These are phyloP conservation scores for Chionographis japonica DNA, from an alignment of 106 monocot genomes.

Conservation along the genomic window DNA sequence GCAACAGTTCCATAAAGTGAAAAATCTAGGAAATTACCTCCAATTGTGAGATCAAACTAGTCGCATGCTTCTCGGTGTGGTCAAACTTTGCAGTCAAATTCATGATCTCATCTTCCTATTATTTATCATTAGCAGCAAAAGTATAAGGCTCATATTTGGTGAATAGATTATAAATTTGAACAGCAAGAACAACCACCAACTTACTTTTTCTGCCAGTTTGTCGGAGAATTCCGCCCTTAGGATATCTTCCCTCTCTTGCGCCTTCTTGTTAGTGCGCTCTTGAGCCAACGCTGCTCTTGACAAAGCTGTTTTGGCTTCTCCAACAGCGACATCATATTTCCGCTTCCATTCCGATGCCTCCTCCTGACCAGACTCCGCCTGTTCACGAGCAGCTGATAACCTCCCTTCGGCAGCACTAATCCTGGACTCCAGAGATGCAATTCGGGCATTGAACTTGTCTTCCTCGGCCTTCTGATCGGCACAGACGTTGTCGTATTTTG, in stretches of 20 bases:
- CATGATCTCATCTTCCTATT: constrained; percentile 78
- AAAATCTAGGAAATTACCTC: constrained; percentile 31
- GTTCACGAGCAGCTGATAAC: constrained; percentile 78
- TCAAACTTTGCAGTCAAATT: constrained; percentile 52
- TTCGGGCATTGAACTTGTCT: constrained; percentile 55
- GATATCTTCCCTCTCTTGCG: constrained; percentile 79
- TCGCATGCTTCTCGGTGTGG: constrained; percentile 40
- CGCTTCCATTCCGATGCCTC: constrained; percentile 92
- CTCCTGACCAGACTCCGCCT: constrained; percentile 72
- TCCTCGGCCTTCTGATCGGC: constrained; percentile 68
- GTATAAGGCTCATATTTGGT: not conserved
- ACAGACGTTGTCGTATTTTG: constrained; percentile 43
- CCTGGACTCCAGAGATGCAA: constrained; percentile 68
- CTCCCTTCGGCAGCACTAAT: constrained; percentile 65
- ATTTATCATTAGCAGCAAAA: not conserved
- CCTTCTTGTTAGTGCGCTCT: constrained; percentile 72
- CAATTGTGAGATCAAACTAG: constrained; percentile 42
- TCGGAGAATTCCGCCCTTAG: constrained; percentile 56
- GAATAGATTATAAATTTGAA: not conserved
- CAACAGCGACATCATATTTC: constrained; percentile 69
- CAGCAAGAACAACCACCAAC: not conserved
- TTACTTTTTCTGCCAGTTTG: constrained; percentile 67
- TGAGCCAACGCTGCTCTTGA: constrained; percentile 71
- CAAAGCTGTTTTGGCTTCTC: constrained; percentile 72
- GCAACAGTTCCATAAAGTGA: not conserved